Percentiles rank a stretch among this genome's conserved stretches.
Evolutionary conservation across 306 rosid genomes (phyloP).

Genomic region (Pyrus communis): DNA sequence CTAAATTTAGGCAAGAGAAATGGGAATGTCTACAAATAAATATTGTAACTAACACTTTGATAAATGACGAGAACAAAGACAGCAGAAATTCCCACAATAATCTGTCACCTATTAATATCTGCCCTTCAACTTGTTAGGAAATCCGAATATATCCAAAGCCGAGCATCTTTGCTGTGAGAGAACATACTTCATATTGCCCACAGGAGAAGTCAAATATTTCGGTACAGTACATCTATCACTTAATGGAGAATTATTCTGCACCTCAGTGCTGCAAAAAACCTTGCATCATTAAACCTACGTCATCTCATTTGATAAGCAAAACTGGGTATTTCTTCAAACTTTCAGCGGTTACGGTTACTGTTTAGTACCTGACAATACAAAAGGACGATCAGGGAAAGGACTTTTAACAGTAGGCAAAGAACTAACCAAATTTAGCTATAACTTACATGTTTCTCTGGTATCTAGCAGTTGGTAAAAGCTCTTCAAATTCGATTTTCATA

Average conservation of each 20-base stretch:
- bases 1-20: conserved; percentile 2
- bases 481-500: conserved; percentile 40
- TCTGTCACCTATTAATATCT: not conserved
- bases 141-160: not conserved
- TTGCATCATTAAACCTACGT: not conserved
- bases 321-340: conserved; percentile 14
- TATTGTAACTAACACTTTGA: not conserved
- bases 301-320: conserved; percentile 12
- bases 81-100: not conserved
- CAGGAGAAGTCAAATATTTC: not conserved
- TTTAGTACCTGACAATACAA: conserved; percentile 35
- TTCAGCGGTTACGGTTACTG: conserved; percentile 22
- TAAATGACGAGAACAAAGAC: not conserved
- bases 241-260: conserved; percentile 7
- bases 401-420: not conserved
- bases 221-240: not conserved
- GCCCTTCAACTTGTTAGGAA: not conserved
- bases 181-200: not conserved
- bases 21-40: not conserved
- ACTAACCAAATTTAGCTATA: not conserved
- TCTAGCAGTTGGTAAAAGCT: conserved; percentile 39
- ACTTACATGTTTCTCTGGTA: conserved; percentile 18
- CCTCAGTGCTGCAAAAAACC: not conserved
- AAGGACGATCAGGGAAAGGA: not conserved
- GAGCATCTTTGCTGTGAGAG: not conserved